Evolutionary conservation across 2,329 filamentous ascomycete genomes (phyloP).

Genomic region (Byssothecium circinans): DNA sequence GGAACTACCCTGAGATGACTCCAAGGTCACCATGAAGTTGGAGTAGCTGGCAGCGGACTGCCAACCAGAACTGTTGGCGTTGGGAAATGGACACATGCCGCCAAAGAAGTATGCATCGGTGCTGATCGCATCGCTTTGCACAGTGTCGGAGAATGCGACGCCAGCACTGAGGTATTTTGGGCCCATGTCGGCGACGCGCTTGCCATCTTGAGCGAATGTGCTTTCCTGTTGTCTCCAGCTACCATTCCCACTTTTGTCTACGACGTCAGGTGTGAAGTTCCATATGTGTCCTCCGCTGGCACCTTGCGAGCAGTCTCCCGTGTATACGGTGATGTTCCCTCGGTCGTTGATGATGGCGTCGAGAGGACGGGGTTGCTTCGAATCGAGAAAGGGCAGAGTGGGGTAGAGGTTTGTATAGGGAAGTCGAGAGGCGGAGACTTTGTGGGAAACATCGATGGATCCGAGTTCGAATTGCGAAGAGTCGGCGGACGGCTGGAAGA

Average conservation of each 20-base stretch:
- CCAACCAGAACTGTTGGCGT: conserved; percentile 55
- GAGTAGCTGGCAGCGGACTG: conserved; percentile 74
- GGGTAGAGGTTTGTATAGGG: conserved; percentile 55
- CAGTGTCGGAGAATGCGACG: conserved; percentile 68
- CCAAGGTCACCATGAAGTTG: conserved; percentile 72
- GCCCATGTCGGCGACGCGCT: conserved; percentile 43
- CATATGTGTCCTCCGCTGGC: conserved; percentile 62
- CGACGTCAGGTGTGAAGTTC: conserved; percentile 60
- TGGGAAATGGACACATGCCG: conserved; percentile 75
- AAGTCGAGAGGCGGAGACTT: conserved; percentile 53
- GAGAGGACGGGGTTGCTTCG: conserved; percentile 59
- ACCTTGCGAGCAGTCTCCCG: conserved; percentile 68
- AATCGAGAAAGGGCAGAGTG: conserved; percentile 64
- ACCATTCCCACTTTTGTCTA: conserved; percentile 52
- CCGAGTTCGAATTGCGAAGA: conserved; percentile 58
- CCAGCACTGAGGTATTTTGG: conserved; percentile 62
- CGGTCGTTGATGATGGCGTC: conserved; percentile 66
- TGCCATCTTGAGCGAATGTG: conserved; percentile 35
- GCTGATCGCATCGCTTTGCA: conserved; percentile 56
- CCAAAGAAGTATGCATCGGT: conserved; percentile 75
- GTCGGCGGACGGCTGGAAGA: conserved; percentile 62
- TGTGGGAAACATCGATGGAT: conserved; percentile 65
- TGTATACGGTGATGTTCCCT: conserved; percentile 72
- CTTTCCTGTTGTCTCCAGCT: conserved; percentile 57
- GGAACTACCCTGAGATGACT: conserved; percentile 46